phyloP scores from a whole-genome alignment of 768 basidiomycete genomes.

The Russula compacta region DNA sequence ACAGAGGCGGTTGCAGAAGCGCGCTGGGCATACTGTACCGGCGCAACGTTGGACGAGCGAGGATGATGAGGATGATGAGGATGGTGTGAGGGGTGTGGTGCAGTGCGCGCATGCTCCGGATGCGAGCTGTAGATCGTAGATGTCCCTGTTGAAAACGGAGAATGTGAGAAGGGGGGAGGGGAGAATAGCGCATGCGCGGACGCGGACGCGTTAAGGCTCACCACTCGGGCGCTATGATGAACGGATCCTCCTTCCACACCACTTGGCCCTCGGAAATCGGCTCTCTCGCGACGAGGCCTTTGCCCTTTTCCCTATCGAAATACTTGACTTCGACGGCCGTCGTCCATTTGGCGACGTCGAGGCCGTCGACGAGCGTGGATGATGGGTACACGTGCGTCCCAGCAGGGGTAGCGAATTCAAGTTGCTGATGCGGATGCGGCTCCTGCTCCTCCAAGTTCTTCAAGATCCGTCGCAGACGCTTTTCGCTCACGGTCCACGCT shows the following conservation, averaged over 20 bases:
- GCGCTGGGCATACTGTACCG: slow-evolving; percentile 39
- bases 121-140: slow-evolving; percentile 56
- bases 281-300: slow-evolving; percentile 69
- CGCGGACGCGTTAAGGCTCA: slow-evolving; percentile 27
- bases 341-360: slow-evolving; percentile 58
- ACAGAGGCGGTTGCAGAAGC: slow-evolving; percentile 79
- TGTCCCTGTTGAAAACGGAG: slow-evolving; percentile 42
- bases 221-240: slow-evolving; percentile 75
- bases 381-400: slow-evolving; percentile 36
- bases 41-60: slow-evolving; percentile 15
- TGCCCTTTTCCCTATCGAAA: slow-evolving; percentile 67
- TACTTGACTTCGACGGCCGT: slow-evolving; percentile 55
- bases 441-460: slow-evolving; percentile 53
- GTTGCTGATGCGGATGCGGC: slow-evolving; percentile 13
- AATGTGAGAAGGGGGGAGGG: not conserved
- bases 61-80: slow-evolving; percentile 32
- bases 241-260: slow-evolving; percentile 83
- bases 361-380: slow-evolving; percentile 53
- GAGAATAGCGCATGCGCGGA: not conserved
- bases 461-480: slow-evolving; percentile 64
- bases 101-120: slow-evolving; percentile 65
- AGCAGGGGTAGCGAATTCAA: not conserved
- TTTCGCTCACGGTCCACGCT: slow-evolving; percentile 77
- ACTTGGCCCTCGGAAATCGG: slow-evolving; percentile 62
- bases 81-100: slow-evolving; percentile 47